Evolutionary conservation across 2,329 filamentous ascomycete species (phyloP).

Genomic region (Tolypocladium paradoxum): DNA sequence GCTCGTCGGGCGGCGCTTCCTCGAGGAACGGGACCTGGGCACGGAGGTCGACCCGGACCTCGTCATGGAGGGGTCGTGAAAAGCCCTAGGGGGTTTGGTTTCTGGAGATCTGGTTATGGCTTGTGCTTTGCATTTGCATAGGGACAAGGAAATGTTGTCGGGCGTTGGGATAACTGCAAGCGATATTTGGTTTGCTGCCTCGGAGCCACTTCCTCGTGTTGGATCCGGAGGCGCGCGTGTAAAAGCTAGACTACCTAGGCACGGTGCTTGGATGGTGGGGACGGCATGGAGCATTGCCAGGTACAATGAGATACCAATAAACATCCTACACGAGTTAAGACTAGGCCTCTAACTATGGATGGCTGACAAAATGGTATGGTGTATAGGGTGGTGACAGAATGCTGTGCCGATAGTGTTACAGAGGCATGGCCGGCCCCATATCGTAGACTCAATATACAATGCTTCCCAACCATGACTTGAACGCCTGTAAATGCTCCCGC

Average conservation of each 20-base stretch:
- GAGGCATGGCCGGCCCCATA: background rate
- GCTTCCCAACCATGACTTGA: background rate
- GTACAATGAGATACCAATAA: background rate
- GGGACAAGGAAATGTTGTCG: background rate
- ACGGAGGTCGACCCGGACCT: slow-evolving; percentile 64
- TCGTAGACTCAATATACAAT: background rate
- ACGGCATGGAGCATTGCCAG: background rate
- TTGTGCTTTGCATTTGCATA: background rate
- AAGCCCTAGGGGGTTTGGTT: background rate
- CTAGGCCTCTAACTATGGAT: background rate
- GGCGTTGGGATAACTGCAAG: background rate
- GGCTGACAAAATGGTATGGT: background rate
- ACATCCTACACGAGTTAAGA: background rate
- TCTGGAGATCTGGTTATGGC: background rate
- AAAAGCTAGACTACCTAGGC: background rate
- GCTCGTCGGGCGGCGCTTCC: slow-evolving; percentile 58
- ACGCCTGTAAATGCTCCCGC: background rate
- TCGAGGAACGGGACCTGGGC: slow-evolving; percentile 74
- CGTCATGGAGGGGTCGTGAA: slow-evolving; percentile 22
- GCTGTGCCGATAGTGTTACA: background rate
- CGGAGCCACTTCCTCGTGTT: background rate
- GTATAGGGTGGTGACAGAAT: background rate
- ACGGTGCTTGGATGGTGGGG: background rate
- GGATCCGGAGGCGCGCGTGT: background rate
- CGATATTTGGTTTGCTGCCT: background rate